Base-by-base conservation (phyloP, 192 early-diverging fungal genomes). In the Glomus cerebriforme region DNA sequence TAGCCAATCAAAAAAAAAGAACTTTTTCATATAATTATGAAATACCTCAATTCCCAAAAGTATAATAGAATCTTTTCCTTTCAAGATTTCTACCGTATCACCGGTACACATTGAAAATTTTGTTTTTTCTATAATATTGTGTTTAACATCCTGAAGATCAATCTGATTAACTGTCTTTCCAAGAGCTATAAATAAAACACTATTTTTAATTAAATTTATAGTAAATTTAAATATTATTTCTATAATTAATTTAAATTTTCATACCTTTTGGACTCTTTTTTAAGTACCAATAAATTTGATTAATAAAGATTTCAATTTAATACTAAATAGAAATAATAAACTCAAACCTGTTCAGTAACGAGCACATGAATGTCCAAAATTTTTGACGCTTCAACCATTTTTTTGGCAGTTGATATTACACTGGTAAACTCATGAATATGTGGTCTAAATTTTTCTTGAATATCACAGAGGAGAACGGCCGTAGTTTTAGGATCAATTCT, bases 11-110 rank as follows among this genome's bases (percentile, higher is more conserved):
- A 17, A 43, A 29, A 5, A 63, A 54, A 31, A 27, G 37, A 35
- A 32, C 5, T 59, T 6, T 24, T 13, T 73, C 4, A 58, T 54
- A 26, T 29, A 26, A 39, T 15, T 24, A 9, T 12, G 31, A 29
- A 47, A 64, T 88, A 92, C 91, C 86, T 98, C 97, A 73, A 96
- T 95, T 22, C 97, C 98, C 83, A 96, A 95, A 22, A 99, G 81
- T 3, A 99, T 88, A 7, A 95, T 89, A 7, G 92, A 93, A 73
- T 34, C 86, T 82, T 76, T 92, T 77, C 10, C 93, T 79, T 64
- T 5, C 49, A 54, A 22, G 4, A 87, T 79, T 1, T 83, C 75
- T 49, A 84, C 59, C 6, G 97, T 90, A 35, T 88, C 88, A 0
- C 89, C 88, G 0, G 92, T 86, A 43, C 83, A 80, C 98, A 98